Evolutionary conservation across 2,329 filamentous ascomycete genomes (phyloP).

Genomic region (Basipetospora sp.): DNA sequence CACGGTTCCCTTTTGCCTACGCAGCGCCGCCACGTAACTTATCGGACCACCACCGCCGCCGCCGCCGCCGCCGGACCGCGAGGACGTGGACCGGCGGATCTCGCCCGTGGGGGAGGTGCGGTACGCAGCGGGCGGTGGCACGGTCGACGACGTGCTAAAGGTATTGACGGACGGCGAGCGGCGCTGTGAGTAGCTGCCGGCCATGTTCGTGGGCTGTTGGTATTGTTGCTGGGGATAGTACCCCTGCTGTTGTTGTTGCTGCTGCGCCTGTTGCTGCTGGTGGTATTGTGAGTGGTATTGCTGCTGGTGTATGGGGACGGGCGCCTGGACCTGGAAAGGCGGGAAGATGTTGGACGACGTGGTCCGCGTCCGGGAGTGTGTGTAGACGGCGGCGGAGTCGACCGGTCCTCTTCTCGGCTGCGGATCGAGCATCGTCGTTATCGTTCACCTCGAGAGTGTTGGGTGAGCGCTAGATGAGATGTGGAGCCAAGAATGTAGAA

Average conservation of each 20-base stretch:
- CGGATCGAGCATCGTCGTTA: conserved; percentile 7
- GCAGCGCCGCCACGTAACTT: conserved; percentile 90
- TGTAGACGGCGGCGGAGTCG: conserved; percentile 24
- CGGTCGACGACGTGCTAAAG: conserved; percentile 56
- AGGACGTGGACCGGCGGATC: conserved; percentile 64
- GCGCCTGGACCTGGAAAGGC: conserved; percentile 8
- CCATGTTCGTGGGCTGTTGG: conserved; percentile 12
- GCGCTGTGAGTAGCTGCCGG: conserved; percentile 10
- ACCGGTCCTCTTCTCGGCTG: conserved; percentile 13
- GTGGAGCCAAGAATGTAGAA: too few species aligned
- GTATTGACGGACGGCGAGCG: conserved; percentile 53
- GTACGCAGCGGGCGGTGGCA: conserved; percentile 43
- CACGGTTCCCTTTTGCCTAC: conserved; percentile 93
- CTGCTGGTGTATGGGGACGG: conserved; percentile 7
- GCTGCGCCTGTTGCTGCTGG: conserved; percentile 4
- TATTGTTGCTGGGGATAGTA: conserved; percentile 2
- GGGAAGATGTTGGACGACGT: conserved; percentile 41
- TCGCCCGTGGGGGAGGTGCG: conserved; percentile 41
- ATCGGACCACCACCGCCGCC: conserved; percentile 33
- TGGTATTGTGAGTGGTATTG: conserved; percentile 4
- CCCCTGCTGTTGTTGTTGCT: neutral
- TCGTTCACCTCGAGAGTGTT: too few species aligned
- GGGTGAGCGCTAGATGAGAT: too few species aligned
- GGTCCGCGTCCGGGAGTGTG: conserved; percentile 41
- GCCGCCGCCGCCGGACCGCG: conserved; percentile 48